Evolutionary conservation across 495 filamentous ascomycete genomes (phyloP), one percentile per base, ranked within the genome.

Genomic region (Durotheca rogersii): DNA sequence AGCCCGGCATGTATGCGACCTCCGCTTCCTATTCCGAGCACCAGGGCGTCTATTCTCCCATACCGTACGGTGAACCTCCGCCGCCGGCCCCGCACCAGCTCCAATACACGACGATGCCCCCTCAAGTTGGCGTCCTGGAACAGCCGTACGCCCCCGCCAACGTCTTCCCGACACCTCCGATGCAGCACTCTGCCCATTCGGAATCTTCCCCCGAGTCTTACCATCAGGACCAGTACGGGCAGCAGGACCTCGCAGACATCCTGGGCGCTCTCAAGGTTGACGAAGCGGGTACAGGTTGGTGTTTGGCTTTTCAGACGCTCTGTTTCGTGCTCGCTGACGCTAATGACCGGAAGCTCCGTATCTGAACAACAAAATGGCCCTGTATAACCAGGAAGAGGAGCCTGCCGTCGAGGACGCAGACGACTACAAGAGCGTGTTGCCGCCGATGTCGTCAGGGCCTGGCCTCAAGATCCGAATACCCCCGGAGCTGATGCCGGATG

Each of bases 401-500:
- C 88, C 89, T 11, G 81, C 85, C 6, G 74, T 90, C 36, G 89
- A 93, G 47, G 90, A 90, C 21, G 61, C 66, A 3, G 86, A 90
- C 51, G 85, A 90, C 36, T 79, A 72, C 50, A 80, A 81, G 58
- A 67, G 72, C 29, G 51, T 69, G 32, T 61, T 95, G 4, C 89
- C 90, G 10, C 81, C 83, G 18, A 73, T 85, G 21, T 74, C 75
- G 9, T 76, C 80, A 2, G 82, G 84, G 11, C 79, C 85, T 16
- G 88, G 89, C 27, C 73, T 80, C 7, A 88, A 83, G 41, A 83
- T 97, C 39, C 83, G 89, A 45, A 97, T 99, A 55, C 93, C 92
- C 3, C 88, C 88, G 7, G 90, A 93, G 55, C 79, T 97, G 56
- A 96, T 97, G 90, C 93, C 93, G 4, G 78, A 85, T 7, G 90